Base-by-base conservation (phyloP, 306 rosid species). In the Medicago ruthenica region DNA sequence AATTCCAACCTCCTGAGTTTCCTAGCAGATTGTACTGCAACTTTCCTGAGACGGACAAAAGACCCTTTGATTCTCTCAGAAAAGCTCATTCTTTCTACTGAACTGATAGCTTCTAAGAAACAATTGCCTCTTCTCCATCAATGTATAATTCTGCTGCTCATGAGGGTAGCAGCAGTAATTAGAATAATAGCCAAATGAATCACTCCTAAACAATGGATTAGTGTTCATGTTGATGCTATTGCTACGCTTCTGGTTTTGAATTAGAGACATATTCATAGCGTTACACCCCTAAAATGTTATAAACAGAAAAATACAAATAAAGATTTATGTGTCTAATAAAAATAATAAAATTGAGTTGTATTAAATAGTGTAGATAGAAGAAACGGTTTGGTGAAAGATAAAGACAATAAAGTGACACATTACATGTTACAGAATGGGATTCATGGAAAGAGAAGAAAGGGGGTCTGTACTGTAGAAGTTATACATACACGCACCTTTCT, bases 101-200 rank as follows among this genome's bases (percentile, higher is more conserved):
- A 93, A 93, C 77, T 89, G 91, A 73, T 93, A 93, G 88, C 98
- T 93, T 82, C 93, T 89, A 5, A 91, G 84, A 34, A 89, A 93
- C 2, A 89, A 20, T 61, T 89, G 98, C 63, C 98, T 84, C 90
- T 91, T 93, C 80, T 91, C 96, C 85, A 87, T 85, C 89, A 87
- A 83, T 54, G 76, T 62, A 71, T 79, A 62, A 68, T 41, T 41
- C 0, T 70, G 76, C 24, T 81, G 87, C 8, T 89, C 82, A 15
- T 17, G 36, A 66, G 74, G 62, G 69, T 51, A 18, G 27, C 57
- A 50, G 20, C 21, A 50, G 67, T 48, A 31, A 80, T 75, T 71
- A 77, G 70, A 13, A 31, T n/a, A n/a, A 36, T 13, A 42, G 1
- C 88, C 88, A 22, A 86, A 77, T 1, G 94, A 89, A 21, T 86